These are phyloP conservation scores for Aureobasidium melanogenum DNA, from an alignment of 2,329 filamentous ascomycete species.

Conservation along the genomic window DNA sequence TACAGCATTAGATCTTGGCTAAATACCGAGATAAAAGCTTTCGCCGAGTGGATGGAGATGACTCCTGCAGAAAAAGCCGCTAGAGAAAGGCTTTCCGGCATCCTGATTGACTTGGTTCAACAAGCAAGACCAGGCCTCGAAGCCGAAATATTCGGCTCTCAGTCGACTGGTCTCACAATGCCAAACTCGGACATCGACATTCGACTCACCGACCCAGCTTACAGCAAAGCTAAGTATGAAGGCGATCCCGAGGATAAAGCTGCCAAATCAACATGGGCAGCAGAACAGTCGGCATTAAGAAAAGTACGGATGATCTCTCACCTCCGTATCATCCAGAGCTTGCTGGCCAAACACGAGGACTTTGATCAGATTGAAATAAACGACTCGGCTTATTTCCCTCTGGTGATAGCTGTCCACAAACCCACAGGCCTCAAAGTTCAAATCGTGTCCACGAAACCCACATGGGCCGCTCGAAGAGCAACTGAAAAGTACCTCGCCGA, in stretches of 20 bases:
- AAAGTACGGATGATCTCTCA: background rate
- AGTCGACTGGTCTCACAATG: conserved; percentile 42
- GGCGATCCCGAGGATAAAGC: background rate
- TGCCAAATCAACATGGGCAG: background rate
- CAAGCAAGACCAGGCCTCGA: conserved; percentile 18
- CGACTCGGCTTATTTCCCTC: conserved; percentile 27
- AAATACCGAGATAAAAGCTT: conserved; percentile 36
- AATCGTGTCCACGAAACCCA: conserved; percentile 38
- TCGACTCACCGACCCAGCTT: conserved; percentile 20
- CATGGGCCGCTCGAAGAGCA: conserved; percentile 31
- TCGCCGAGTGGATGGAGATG: conserved; percentile 37
- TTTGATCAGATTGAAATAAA: conserved; percentile 19
- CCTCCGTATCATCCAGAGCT: background rate
- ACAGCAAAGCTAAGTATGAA: background rate
- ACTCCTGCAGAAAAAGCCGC: conserved; percentile 34
- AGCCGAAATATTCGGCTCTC: conserved; percentile 44
- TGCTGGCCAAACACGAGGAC: conserved; percentile 7
- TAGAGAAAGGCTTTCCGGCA: conserved; percentile 26
- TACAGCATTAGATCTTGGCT: conserved; percentile 26
- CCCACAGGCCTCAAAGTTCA: conserved; percentile 43
- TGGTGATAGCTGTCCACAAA: conserved; percentile 36
- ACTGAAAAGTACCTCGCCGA: conserved; percentile 40
- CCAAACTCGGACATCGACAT: conserved; percentile 48
- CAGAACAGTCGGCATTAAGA: background rate
- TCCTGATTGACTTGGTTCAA: conserved; percentile 23